phyloP scores from a whole-genome alignment of 345 rosid species.

The Lagerstroemia speciosa region DNA sequence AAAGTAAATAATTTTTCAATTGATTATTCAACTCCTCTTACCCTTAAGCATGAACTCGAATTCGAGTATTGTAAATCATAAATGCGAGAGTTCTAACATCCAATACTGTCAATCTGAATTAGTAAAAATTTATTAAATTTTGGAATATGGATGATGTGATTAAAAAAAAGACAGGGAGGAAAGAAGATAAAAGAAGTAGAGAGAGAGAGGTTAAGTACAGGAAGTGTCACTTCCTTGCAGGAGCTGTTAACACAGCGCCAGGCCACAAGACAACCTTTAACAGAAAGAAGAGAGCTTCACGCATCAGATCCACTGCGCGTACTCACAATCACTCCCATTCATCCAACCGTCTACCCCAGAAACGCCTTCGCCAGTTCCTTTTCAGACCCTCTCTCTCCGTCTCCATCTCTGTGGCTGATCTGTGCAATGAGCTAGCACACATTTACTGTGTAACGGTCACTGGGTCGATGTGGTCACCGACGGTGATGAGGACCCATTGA shows the following conservation, averaged over 20 bases:
- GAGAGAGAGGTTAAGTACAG: background rate
- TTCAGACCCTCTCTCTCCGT: background rate
- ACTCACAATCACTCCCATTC: constrained; percentile 3
- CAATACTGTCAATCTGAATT: too few species aligned
- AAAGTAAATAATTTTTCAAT: too few species aligned
- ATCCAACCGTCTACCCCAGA: constrained; percentile 5
- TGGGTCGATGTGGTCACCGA: background rate
- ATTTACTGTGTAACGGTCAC: constrained; percentile 4
- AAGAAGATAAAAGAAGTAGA: background rate
- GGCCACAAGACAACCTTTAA: background rate
- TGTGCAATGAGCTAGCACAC: background rate
- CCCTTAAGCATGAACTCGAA: too few species aligned
- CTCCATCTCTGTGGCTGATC: background rate
- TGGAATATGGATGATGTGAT: too few species aligned
- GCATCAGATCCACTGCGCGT: constrained; percentile 39
- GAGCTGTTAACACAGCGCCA: background rate
- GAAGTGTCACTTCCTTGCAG: constrained; percentile 2
- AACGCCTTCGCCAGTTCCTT: background rate
- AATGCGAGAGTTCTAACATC: too few species aligned
- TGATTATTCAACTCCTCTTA: too few species aligned
- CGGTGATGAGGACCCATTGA: constrained; percentile 23
- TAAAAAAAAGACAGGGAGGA: background rate
- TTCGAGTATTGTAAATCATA: too few species aligned
- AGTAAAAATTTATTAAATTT: too few species aligned
- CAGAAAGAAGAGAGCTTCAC: background rate